Base-by-base conservation (phyloP, 202 grass and related monocot genomes). In the Brachypodium distachyon region DNA sequence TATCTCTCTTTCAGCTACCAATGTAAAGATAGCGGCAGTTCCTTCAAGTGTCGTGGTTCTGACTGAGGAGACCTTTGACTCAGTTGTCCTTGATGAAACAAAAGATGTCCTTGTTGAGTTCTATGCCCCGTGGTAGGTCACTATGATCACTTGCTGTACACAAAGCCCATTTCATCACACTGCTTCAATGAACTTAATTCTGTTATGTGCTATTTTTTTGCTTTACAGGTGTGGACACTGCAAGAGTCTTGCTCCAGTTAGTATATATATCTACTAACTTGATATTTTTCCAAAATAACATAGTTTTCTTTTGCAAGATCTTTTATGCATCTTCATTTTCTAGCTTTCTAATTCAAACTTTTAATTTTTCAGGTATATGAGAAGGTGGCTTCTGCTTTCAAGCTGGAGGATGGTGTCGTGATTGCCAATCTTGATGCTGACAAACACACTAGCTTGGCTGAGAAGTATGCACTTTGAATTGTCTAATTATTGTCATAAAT, bases 41-140 rank as follows among this genome's bases (percentile, higher is more conserved):
- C 91, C 96, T 78, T 98, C 96, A 48, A 95, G 71, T 81, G 96
- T 95, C 0, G 89, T 92, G 56, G 85, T 98, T 49, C 62, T 98
- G 67, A 87, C 87, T 27, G 23, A 75, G 60, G 91, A 98, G 47
- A 92, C 47, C 56, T 98, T 95, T 22, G 73, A 98, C 36, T 84
- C 88, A 6, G 50, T 92, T 88, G 96, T 95, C 31, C 91, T 98
- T 81, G 96, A 98, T 83, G 85, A 89, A 83, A 90, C 89, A 37
- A 98, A 95, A 82, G 91, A 98, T 87, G 96, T 98, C 12, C 91
- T 98, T 83, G 91, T 98, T 57, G 96, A 98, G 81, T 98, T 98
- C 72, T 98, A 98, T 82, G 96, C 96, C 42, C 96, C 96, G 67
- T 98, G 96, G 96, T 92, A 90, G 57, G 89, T 81, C 84, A 21